Evolutionary conservation across 2,329 filamentous ascomycete genomes (phyloP), one percentile per base, ranked within the genome.

Genomic region (Ascochyta koolunga): DNA sequence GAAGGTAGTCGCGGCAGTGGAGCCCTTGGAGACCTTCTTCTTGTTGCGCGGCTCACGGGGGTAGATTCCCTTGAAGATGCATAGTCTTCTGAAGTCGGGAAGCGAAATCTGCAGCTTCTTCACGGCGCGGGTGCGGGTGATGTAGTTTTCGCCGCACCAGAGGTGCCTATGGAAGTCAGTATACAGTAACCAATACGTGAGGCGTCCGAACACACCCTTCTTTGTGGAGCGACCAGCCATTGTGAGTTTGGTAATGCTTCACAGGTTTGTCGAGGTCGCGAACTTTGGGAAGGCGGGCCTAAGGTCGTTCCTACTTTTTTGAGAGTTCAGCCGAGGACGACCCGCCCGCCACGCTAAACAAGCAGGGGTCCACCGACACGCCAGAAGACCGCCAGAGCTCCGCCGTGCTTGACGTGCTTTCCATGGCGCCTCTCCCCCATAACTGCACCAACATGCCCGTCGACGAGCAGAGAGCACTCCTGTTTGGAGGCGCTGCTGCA

Each of bases 31-130:
- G 36, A 90, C 95, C 85, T 97, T 97, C 82, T 96, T 97, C 82
- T 92, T 93, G 81, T 89, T 96, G 72, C 95, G 87, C 61, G 95
- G 95, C 82, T 99, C 95, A 71, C 95, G 90, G 63, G 95, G 95
- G 79, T 97, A 99, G 76, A 99, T 98, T 82, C 84, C 95, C 82
- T 98, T 98, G 89, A 96, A 99, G 77, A 99, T 99, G 81, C 95
- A 99, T 74, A 99, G 84, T 80, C 96, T 89, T 79, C 95, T 89
- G 80, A 99, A 99, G 79, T 99, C 95, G 65, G 93, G 92, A 51
- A 99, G 86, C 71, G 90, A 96, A 78, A 99, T 90, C 79, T 99
- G 95, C 60, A 99, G 88, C 81, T 98, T 99, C 77, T 93, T 91
- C 69, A 99, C 91, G 39, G 95, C 95, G 81, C 97, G 92, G 36